Evolutionary conservation across 345 rosid species (phyloP).

Genomic region (Lepidium africanum): DNA sequence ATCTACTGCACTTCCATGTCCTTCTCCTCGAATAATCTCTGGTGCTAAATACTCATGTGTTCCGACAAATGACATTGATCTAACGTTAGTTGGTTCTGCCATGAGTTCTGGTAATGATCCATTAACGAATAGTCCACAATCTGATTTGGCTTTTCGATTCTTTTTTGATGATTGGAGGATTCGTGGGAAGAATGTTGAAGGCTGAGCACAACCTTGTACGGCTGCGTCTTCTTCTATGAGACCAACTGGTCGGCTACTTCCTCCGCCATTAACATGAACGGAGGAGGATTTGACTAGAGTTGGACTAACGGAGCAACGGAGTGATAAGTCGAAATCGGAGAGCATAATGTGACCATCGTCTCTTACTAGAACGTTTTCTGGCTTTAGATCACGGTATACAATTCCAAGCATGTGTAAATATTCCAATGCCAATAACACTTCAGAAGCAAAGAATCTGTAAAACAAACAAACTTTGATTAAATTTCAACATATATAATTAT

Average conservation of each 20-base stretch:
- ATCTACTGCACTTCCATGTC: constrained; percentile 94
- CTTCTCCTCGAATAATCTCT: constrained; percentile 90
- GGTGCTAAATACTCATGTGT: constrained; percentile 92
- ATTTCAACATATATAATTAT: not conserved
- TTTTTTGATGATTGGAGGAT: constrained; percentile 64
- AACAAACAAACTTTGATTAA: not conserved
- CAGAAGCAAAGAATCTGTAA: constrained; percentile 83
- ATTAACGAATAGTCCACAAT: constrained; percentile 52
- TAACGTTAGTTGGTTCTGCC: constrained; percentile 91
- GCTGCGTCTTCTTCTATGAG: constrained; percentile 56
- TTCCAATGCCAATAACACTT: constrained; percentile 81
- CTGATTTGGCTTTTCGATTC: constrained; percentile 80
- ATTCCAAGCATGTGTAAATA: constrained; percentile 94
- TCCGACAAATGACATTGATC: constrained; percentile 92
- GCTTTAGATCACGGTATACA: constrained; percentile 85
- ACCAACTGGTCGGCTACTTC: constrained; percentile 26
- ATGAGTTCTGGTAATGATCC: constrained; percentile 75
- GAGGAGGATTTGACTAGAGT: constrained; percentile 89
- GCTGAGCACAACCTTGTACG: constrained; percentile 60
- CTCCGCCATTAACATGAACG: constrained; percentile 17
- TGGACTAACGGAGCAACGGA: constrained; percentile 81
- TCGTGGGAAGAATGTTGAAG: constrained; percentile 72
- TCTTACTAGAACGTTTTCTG: constrained; percentile 80
- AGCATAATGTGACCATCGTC: constrained; percentile 92
- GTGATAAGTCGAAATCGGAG: constrained; percentile 83